phyloP scores from a whole-genome alignment of 2,329 filamentous ascomycete genomes.

The Xylaria sp. region DNA sequence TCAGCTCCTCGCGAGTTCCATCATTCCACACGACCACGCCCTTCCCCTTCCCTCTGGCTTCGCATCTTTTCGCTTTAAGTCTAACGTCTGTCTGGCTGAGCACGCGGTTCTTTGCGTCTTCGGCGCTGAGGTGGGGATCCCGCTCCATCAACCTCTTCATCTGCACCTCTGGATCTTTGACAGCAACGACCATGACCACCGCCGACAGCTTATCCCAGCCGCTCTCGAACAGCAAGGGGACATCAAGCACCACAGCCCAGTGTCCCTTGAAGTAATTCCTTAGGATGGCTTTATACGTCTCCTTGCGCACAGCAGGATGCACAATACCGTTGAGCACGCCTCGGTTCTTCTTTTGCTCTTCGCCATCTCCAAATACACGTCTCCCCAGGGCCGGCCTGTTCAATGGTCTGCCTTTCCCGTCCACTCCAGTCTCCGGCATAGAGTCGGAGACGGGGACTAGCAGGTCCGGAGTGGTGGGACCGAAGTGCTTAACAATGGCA shows the following conservation, averaged over 20 bases:
- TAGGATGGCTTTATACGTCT: slow-evolving; percentile 82
- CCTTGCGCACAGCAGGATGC: slow-evolving; percentile 86
- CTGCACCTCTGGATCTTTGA: slow-evolving; percentile 82
- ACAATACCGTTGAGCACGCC: slow-evolving; percentile 88
- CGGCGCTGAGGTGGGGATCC: slow-evolving; percentile 80
- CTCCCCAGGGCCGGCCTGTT: slow-evolving; percentile 88
- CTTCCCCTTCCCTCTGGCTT: slow-evolving; percentile 70
- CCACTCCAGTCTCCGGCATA: slow-evolving; percentile 65
- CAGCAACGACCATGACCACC: slow-evolving; percentile 86
- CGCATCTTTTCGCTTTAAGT: slow-evolving; percentile 81
- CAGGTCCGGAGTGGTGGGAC: slow-evolving; percentile 84
- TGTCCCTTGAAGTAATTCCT: slow-evolving; percentile 77
- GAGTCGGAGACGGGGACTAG: slow-evolving; percentile 69
- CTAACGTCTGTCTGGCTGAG: slow-evolving; percentile 86
- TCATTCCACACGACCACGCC: slow-evolving; percentile 95
- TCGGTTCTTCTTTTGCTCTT: slow-evolving; percentile 76
- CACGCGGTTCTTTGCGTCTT: slow-evolving; percentile 89
- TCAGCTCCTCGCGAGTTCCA: slow-evolving; percentile 75
- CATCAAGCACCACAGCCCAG: slow-evolving; percentile 92
- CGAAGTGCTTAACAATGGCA: slow-evolving; percentile 84
- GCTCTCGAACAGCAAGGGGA: slow-evolving; percentile 91
- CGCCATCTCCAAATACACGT: slow-evolving; percentile 84
- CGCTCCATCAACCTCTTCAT: slow-evolving; percentile 80
- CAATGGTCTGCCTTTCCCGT: slow-evolving; percentile 76
- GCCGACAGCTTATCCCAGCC: slow-evolving; percentile 88